Evolutionary conservation across 2,329 filamentous ascomycete species (phyloP).

Genomic region (Ampelomyces quisqualis): DNA sequence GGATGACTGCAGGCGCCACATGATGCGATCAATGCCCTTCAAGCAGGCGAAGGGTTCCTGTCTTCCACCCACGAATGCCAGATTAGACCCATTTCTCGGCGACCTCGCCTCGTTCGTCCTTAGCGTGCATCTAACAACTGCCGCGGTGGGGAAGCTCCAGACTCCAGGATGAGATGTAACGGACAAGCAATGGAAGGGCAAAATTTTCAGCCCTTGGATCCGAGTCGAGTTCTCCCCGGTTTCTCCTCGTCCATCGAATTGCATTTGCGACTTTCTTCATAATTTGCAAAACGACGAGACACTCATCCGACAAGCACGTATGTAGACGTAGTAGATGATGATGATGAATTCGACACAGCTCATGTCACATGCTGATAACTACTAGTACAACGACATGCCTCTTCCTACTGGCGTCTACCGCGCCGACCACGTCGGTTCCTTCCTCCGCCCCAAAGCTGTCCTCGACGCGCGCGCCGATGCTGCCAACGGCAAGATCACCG

Average conservation of each 20-base stretch:
- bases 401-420: slow-evolving; percentile 45
- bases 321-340: neutral
- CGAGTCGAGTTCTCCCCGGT: neutral
- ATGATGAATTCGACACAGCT: neutral
- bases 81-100: slow-evolving; percentile 8
- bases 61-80: too few species aligned
- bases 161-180: slow-evolving; percentile 12
- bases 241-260: neutral
- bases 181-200: slow-evolving; percentile 6
- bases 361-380: neutral
- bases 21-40: too few species aligned
- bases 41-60: too few species aligned
- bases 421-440: slow-evolving; percentile 59
- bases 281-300: neutral
- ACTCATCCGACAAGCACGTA: neutral
- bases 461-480: slow-evolving; percentile 54
- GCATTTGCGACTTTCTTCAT: neutral
- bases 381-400: slow-evolving; percentile 30
- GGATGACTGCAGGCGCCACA: too few species aligned
- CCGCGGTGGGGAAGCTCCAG: slow-evolving; percentile 39
- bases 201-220: slow-evolving; percentile 8
- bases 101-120: slow-evolving; percentile 9
- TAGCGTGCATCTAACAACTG: slow-evolving; percentile 33
- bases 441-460: slow-evolving; percentile 54
- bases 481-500: slow-evolving; percentile 47